Conservation (phyloP, 495 filamentous ascomycete species). For the Aspergillus coremiiformis region DNA sequence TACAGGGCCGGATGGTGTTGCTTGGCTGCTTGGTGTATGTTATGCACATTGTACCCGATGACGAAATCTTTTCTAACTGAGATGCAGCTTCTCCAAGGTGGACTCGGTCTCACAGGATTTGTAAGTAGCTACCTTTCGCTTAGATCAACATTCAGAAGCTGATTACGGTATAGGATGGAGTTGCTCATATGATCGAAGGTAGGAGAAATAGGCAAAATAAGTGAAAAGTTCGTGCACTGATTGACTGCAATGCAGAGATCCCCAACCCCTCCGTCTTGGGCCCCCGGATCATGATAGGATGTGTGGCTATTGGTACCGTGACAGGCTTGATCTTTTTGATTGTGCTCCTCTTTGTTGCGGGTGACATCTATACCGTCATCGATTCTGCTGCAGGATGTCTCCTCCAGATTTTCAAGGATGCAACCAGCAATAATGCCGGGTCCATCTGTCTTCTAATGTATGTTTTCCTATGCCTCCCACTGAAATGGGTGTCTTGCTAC, state of each 20-base stretch:
- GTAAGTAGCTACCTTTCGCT: conserved; percentile 21
- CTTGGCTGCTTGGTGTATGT: conserved; percentile 53
- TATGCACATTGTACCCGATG: not conserved
- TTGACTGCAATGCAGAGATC: conserved; percentile 45
- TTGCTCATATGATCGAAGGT: conserved; percentile 46
- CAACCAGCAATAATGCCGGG: conserved; percentile 56
- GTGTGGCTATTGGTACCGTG: conserved; percentile 58
- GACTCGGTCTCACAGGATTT: conserved; percentile 54
- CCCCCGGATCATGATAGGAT: conserved; percentile 66
- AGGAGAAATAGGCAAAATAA: not conserved
- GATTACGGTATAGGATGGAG: conserved; percentile 39
- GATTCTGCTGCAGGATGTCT: conserved; percentile 54
- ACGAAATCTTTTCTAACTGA: conserved; percentile 15
- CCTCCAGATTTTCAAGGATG: conserved; percentile 63
- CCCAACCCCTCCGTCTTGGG: conserved; percentile 58
- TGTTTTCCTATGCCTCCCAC: conserved; percentile 10
- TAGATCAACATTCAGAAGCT: conserved; percentile 1
- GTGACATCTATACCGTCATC: conserved; percentile 53
- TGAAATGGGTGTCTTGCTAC: not conserved
- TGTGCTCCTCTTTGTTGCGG: conserved; percentile 57
- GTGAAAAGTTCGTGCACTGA: not conserved
- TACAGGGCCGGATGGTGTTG: conserved; percentile 53
- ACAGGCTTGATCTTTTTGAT: conserved; percentile 65
- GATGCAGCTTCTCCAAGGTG: conserved; percentile 48
- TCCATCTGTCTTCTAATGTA: conserved; percentile 63